Base-by-base conservation (phyloP, 257 asterid species). In the Primulina eburnea region DNA sequence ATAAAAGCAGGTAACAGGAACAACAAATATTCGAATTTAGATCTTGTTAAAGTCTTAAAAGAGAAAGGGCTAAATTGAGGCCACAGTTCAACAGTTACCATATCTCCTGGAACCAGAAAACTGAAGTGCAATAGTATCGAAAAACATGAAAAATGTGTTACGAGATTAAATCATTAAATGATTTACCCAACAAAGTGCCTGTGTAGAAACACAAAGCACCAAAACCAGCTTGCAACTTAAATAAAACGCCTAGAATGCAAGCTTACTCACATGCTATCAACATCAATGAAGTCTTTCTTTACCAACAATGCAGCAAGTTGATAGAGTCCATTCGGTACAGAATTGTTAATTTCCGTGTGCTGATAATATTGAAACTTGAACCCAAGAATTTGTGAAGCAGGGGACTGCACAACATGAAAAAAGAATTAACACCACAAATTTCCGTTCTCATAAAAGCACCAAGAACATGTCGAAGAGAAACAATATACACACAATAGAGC, bases 281-380 rank as follows among this genome's bases (percentile, higher is more conserved):
- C 68, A 71, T 89, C 96, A 79, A 94, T 91, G 80, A 88, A 91
- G 70, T 88, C 89, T 72, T 83, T 83, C 83, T 94, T 94, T 82
- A 91, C 94, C 84, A 94, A 86, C 75, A 91, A 77, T 63, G 99
- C 99, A 10, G 97, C 80, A 65, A 94, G 97, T 77, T 85, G 88
- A 80, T 89, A 94, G 40, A 94, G 91, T 73, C 92, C 91, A 73
- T 59, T 68, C 11, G 99, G 99, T 38, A 87, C 95, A 69, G 88
- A 86, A 73, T 64, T 73, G 69, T 69, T 78, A 14, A 88, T 83
- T 76, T 94, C 99, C 82, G 76, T 66, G 5, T 95, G 93, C 85
- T 94, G 97, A 76, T 91, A 91, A 80, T 89, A 89, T 78, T 91
- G 97, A 76, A 94, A 94, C 86, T 94, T 94, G 80, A 91, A 92